These are phyloP conservation scores for Huiozyma sinensis DNA, from an alignment of 805 yeast genomes.

Conservation along the genomic window DNA sequence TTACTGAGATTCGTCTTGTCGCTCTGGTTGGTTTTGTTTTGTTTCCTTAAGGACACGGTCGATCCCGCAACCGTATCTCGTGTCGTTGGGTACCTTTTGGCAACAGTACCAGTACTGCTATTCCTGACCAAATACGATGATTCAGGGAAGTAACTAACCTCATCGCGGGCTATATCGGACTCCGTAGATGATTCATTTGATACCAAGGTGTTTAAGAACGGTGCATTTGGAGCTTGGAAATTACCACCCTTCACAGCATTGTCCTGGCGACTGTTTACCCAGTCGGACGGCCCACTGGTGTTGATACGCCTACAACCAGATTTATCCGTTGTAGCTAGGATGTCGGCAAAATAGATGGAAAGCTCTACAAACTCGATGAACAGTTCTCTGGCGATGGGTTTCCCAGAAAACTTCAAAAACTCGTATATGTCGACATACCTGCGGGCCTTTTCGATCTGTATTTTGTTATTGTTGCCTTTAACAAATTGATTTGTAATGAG, in stretches of 20 bases:
- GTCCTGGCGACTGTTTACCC: too few species aligned
- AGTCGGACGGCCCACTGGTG: too few species aligned
- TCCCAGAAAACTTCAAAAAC: conserved; percentile 53
- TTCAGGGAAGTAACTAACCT: conserved; percentile 9
- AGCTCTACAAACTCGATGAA: conserved; percentile 49
- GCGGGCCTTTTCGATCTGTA: conserved; percentile 12
- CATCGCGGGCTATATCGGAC: conserved; percentile 5
- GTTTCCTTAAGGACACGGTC: not conserved
- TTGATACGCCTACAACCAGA: not conserved
- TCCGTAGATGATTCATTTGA: too few species aligned
- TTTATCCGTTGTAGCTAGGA: conserved; percentile 11
- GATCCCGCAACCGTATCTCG: not conserved
- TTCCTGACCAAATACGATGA: conserved; percentile 8
- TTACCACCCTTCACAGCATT: too few species aligned
- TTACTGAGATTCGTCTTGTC: not conserved
- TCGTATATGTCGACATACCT: conserved; percentile 51
- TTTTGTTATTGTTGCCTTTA: conserved; percentile 4
- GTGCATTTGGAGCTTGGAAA: too few species aligned
- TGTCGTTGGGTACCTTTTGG: conserved; percentile 3
- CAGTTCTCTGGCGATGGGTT: conserved; percentile 45
- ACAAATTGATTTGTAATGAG: conserved; percentile 15
- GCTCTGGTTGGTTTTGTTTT: not conserved
- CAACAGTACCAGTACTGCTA: conserved; percentile 16
- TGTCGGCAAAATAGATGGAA: conserved; percentile 28
- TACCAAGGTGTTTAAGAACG: too few species aligned